Evolutionary conservation across 768 basidiomycete species (phyloP).

Genomic region (Pisolithus albus): DNA sequence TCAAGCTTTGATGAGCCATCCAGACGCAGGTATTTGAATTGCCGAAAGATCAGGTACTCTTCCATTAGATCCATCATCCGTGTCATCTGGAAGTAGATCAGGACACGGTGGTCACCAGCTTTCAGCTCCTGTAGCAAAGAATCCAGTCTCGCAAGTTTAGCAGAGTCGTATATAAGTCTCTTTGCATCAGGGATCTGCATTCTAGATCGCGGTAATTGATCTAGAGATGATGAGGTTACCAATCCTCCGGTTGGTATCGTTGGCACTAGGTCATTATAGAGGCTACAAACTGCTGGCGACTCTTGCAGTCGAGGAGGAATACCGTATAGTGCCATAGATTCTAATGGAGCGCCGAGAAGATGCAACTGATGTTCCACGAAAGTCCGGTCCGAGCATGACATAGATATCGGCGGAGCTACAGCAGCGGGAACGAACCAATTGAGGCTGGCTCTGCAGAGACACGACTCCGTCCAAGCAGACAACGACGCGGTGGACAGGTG

Average conservation of each 20-base stretch:
- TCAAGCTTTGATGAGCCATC: constrained; percentile 94
- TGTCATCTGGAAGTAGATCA: constrained; percentile 99
- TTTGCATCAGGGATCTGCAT: constrained; percentile 96
- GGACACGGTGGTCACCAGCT: constrained; percentile 83
- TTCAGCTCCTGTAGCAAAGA: constrained; percentile 87
- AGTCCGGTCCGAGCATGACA: constrained; percentile 67
- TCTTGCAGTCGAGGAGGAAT: constrained; percentile 63
- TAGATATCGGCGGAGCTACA: constrained; percentile 75
- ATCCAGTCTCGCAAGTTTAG: constrained; percentile 90
- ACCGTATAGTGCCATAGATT: constrained; percentile 77
- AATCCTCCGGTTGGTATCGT: constrained; percentile 63
- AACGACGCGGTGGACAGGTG: constrained; percentile 54
- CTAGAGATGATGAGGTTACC: constrained; percentile 51
- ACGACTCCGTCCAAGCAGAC: constrained; percentile 65
- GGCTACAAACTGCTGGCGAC: constrained; percentile 41
- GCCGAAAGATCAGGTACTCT: constrained; percentile 94
- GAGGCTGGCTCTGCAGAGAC: constrained; percentile 69
- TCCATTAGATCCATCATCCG: constrained; percentile 99
- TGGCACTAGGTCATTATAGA: constrained; percentile 47
- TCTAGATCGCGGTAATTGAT: constrained; percentile 72
- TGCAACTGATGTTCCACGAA: constrained; percentile 68
- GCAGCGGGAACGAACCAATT: constrained; percentile 84
- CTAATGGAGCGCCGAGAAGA: constrained; percentile 60
- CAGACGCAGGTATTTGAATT: constrained; percentile 89
- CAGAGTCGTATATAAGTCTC: constrained; percentile 92